phyloP scores from a whole-genome alignment of 306 rosid genomes.

The Dryas alaskensis region DNA sequence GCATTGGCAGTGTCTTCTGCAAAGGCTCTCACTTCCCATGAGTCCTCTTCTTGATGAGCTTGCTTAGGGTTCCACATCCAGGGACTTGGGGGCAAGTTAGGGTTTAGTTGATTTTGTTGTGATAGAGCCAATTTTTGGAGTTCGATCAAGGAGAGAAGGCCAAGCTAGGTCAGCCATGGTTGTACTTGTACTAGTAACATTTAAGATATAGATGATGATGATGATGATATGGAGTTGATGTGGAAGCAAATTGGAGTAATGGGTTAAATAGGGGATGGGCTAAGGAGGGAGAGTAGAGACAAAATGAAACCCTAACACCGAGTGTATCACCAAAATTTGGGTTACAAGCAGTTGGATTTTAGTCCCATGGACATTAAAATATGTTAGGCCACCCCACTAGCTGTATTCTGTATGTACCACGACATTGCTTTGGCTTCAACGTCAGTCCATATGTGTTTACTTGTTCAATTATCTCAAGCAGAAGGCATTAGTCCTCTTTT shows the following conservation, averaged over 20 bases:
- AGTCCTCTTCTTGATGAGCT: constrained; percentile 54
- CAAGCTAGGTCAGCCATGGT: constrained; percentile 64
- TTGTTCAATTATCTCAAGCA: constrained; percentile 1
- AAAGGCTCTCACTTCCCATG: constrained; percentile 90
- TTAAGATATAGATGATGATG: constrained; percentile 41
- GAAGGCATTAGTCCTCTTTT: neutral
- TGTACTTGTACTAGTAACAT: constrained; percentile 48
- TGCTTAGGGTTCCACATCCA: constrained; percentile 82
- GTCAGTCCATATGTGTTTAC: constrained; percentile 29
- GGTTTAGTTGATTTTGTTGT: constrained; percentile 48
- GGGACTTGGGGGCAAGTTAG: constrained; percentile 24
- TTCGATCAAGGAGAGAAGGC: constrained; percentile 60
- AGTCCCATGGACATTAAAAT: constrained; percentile 25
- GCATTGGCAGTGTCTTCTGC: constrained; percentile 78
- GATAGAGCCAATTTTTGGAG: constrained; percentile 40
- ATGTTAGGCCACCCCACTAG: constrained; percentile 14
- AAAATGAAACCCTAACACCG: constrained; percentile 62
- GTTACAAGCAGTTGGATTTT: constrained; percentile 50
- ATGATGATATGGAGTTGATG: constrained; percentile 25
- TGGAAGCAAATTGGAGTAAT: constrained; percentile 27
- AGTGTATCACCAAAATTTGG: constrained; percentile 59
- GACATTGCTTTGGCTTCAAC: constrained; percentile 56
- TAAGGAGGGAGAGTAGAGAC: constrained; percentile 31
- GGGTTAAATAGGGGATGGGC: constrained; percentile 42
- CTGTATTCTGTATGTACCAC: constrained; percentile 20